Percentiles rank a stretch among this genome's conserved stretches.
Conservation (phyloP, 768 basidiomycete species). For the Pholiota conissans region DNA sequence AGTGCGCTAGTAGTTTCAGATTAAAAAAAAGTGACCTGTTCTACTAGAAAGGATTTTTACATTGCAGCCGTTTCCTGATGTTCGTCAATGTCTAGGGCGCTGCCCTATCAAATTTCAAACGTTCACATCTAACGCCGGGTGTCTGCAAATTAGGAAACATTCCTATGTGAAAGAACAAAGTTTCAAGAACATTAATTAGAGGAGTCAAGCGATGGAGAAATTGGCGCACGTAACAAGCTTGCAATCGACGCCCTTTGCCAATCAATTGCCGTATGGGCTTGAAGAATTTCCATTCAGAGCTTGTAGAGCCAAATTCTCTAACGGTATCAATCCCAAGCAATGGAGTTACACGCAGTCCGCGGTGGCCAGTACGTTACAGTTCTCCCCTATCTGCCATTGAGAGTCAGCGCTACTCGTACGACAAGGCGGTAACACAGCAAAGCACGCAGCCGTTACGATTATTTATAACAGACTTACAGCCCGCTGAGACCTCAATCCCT, state of each 20-base stretch:
- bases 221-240: neutral
- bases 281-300: conserved; percentile 7
- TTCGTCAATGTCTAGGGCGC: too few relatives aligned
- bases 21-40: neutral
- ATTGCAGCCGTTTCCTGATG: too few relatives aligned
- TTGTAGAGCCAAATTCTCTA: conserved; percentile 11
- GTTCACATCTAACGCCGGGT: too few relatives aligned
- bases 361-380: conserved; percentile 5
- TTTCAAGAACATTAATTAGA: neutral
- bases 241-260: neutral
- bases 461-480: too few relatives aligned
- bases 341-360: conserved; percentile 25
- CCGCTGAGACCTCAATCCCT: too few relatives aligned
- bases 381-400: conserved; percentile 6
- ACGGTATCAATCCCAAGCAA: conserved; percentile 9
- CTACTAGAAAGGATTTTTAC: neutral
- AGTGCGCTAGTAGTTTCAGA: neutral
- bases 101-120: too few relatives aligned
- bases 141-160: neutral
- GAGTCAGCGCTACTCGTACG: too few relatives aligned
- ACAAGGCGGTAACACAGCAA: too few relatives aligned
- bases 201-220: neutral
- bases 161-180: neutral
- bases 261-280: conserved; percentile 4
- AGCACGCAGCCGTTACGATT: too few relatives aligned